Evolutionary conservation across 495 filamentous ascomycete species (phyloP).

Genomic region (Penicillium paradoxum): DNA sequence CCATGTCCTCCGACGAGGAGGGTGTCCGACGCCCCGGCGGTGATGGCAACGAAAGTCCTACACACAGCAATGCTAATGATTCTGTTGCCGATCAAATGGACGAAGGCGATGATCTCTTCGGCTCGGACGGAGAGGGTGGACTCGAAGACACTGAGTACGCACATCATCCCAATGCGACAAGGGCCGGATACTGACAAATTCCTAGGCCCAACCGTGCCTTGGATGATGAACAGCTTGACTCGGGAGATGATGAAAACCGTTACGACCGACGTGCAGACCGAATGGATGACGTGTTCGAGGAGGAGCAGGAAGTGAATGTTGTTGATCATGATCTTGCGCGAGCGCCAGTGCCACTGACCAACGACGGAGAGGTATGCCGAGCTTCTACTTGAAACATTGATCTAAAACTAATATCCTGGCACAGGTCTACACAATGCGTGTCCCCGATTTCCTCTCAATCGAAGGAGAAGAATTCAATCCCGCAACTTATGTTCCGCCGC

Average conservation of each 20-base stretch:
- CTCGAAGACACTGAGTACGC: constrained; percentile 36
- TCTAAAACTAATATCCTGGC: background rate
- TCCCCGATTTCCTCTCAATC: constrained; percentile 75
- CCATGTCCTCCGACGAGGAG: constrained; percentile 45
- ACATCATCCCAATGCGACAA: constrained; percentile 13
- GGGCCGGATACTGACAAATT: constrained; percentile 23
- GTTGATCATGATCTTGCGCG: constrained; percentile 56
- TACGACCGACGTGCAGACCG: constrained; percentile 44
- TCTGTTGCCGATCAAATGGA: constrained; percentile 31
- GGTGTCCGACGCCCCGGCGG: constrained; percentile 39
- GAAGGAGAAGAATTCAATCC: constrained; percentile 69
- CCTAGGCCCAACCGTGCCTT: constrained; percentile 52
- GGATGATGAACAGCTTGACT: constrained; percentile 73
- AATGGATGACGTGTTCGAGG: constrained; percentile 44
- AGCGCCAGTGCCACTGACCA: constrained; percentile 66
- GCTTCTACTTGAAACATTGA: background rate
- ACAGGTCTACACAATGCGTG: constrained; percentile 71
- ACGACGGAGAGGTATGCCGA: constrained; percentile 54
- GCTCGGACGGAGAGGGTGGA: constrained; percentile 46
- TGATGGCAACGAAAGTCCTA: constrained; percentile 25
- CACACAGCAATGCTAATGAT: constrained; percentile 24
- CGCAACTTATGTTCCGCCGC: constrained; percentile 63
- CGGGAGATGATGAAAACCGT: constrained; percentile 66
- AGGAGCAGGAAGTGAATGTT: constrained; percentile 48
- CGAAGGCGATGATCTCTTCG: constrained; percentile 63